These are phyloP conservation scores for Eucalyptus shirleyi DNA, from an alignment of 345 rosid genomes.

Conservation along the genomic window DNA sequence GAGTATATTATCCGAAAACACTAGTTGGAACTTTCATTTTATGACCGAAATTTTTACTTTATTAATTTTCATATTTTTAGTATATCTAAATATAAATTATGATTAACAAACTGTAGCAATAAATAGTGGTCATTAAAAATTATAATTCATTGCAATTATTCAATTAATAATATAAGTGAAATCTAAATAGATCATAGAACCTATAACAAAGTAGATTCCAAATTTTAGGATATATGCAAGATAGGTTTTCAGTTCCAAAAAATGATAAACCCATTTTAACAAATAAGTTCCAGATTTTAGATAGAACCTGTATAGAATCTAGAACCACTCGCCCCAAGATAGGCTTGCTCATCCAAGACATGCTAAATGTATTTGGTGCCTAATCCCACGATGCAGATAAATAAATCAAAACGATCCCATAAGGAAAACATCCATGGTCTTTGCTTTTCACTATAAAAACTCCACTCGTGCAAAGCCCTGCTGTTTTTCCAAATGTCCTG, in stretches of 20 bases:
- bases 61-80: too few species aligned
- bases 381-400: not conserved
- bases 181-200: too few species aligned
- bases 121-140: rapidly evolving
- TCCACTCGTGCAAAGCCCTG: not conserved
- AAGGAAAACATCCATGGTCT: not conserved
- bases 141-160: too few species aligned
- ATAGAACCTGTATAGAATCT: too few species aligned
- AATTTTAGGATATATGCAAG: too few species aligned
- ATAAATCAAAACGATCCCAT: not conserved
- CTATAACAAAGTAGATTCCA: rapidly evolving
- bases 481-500: not conserved
- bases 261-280: too few species aligned
- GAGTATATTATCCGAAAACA: too few species aligned
- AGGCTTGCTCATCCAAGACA: not conserved
- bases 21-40: too few species aligned
- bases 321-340: rapidly evolving
- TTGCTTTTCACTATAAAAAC: not conserved
- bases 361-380: not conserved
- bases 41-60: rapidly evolving
- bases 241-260: too few species aligned
- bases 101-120: rapidly evolving
- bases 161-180: too few species aligned
- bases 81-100: too few species aligned
- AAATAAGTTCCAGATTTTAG: too few species aligned